A percentile compares a stretch with the other conserved stretches of the same genome.
phyloP scores from a whole-genome alignment of 2,329 filamentous ascomycete species.

The Colletotrichum kahawae region DNA sequence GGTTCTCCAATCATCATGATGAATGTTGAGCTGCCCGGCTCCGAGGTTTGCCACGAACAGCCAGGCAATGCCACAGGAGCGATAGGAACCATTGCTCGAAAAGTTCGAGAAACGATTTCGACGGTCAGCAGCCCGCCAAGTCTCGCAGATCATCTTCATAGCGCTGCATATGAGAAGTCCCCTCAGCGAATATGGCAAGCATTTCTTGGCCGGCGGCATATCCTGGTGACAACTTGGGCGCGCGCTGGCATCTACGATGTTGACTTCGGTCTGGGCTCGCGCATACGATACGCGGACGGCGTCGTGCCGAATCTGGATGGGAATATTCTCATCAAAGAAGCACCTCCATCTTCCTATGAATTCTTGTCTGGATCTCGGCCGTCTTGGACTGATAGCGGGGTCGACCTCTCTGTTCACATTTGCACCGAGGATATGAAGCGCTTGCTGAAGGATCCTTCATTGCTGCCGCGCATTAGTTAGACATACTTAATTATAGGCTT shows the following conservation, averaged over 20 bases:
- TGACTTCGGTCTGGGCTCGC: constrained; percentile 36
- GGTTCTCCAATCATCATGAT: constrained; percentile 48
- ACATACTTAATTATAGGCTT: too few species aligned
- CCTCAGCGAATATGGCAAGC: constrained; percentile 53
- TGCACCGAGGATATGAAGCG: neutral
- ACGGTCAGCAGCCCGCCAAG: neutral
- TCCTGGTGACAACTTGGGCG: constrained; percentile 49
- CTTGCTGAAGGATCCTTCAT: neutral
- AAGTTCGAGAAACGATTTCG: neutral
- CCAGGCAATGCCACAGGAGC: neutral
- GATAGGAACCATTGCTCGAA: neutral
- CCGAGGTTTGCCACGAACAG: neutral
- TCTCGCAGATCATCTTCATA: constrained; percentile 43
- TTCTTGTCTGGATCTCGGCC: neutral
- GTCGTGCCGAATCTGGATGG: constrained; percentile 47
- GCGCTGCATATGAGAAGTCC: constrained; percentile 43
- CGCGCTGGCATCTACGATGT: constrained; percentile 41
- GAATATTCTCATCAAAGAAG: neutral
- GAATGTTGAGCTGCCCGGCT: constrained; percentile 31
- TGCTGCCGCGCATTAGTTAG: neutral
- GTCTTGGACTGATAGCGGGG: neutral
- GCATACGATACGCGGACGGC: constrained; percentile 41
- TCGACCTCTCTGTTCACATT: neutral
- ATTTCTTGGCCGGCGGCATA: constrained; percentile 46
- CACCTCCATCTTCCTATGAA: neutral